Percentiles rank a stretch among this genome's conserved stretches.
Evolutionary conservation across 169 alveolate genomes (phyloP).

Genomic region (Sarcocystis neurona): DNA sequence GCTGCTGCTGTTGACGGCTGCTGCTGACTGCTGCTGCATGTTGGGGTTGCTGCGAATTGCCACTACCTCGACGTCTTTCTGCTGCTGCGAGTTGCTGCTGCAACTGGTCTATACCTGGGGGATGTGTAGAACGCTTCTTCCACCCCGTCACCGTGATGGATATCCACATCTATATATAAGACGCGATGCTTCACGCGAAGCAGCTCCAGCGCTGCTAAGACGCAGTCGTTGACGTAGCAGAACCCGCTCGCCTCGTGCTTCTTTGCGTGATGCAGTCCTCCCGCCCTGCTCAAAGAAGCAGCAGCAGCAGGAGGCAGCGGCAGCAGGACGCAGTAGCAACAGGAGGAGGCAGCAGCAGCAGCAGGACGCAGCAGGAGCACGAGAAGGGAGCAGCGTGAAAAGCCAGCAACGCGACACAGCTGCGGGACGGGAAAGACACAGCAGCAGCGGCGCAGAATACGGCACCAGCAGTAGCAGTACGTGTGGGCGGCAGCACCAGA

Average conservation of each 20-base stretch:
- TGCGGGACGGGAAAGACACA: not conserved
- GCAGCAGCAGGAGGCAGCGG: not conserved
- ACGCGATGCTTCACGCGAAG: conserved; percentile 92
- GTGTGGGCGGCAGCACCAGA: too few species aligned
- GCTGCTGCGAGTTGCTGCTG: too few species aligned
- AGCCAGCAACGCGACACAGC: not conserved
- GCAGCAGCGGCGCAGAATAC: too few species aligned
- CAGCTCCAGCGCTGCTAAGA: conserved; percentile 95
- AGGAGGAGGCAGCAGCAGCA: not conserved
- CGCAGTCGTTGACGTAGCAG: conserved; percentile 99
- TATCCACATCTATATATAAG: conserved; percentile 98
- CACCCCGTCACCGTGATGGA: conserved; percentile 98
- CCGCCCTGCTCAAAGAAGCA: conserved; percentile 86
- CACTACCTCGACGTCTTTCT: too few species aligned
- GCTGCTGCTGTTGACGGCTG: too few species aligned
- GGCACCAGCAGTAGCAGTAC: too few species aligned
- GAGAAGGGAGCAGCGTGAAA: not conserved
- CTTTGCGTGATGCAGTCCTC: conserved; percentile 98
- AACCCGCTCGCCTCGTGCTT: conserved; percentile 98
- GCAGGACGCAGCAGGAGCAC: not conserved
- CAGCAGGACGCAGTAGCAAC: not conserved
- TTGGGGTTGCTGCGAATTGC: too few species aligned
- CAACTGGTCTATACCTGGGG: conserved; percentile 50
- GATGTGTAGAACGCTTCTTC: conserved; percentile 96
- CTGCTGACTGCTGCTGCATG: too few species aligned